These are phyloP conservation scores for Ensete glaucum DNA, from an alignment of 176 grass and related monocot species.

Conservation along the genomic window DNA sequence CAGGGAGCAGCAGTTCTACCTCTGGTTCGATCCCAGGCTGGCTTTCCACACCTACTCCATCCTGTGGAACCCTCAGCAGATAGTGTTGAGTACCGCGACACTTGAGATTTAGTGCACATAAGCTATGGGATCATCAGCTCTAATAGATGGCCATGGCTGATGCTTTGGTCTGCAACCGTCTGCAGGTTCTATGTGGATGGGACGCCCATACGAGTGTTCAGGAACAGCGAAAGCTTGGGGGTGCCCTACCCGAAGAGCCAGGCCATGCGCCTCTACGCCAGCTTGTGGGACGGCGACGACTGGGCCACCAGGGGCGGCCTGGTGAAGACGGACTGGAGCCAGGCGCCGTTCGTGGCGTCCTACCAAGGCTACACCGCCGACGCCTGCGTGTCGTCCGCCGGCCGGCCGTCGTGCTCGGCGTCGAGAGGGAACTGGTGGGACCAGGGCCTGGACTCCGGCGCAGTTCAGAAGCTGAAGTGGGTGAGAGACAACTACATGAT, in stretches of 20 bases:
- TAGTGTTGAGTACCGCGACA: not conserved
- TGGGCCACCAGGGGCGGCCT: conserved; percentile 8
- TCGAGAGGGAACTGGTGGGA: conserved; percentile 25
- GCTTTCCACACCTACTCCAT: conserved; percentile 15
- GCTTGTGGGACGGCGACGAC: conserved; percentile 16
- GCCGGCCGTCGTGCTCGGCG: not conserved
- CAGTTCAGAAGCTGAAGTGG: conserved; percentile 20
- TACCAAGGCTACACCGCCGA: not conserved
- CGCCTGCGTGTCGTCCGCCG: conserved; percentile 6
- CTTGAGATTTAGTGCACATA: no score
- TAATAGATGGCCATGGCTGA: no score
- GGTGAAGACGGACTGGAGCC: conserved; percentile 8
- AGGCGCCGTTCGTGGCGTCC: conserved; percentile 3
- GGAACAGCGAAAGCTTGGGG: not conserved
- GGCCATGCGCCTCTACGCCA: conserved; percentile 9
- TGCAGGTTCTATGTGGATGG: conserved; percentile 12
- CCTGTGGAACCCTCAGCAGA: conserved; percentile 8
- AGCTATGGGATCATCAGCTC: no score
- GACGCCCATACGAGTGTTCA: conserved; percentile 5
- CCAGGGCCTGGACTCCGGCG: conserved; percentile 7
- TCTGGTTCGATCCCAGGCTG: conserved; percentile 12
- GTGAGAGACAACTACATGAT: conserved; percentile 31
- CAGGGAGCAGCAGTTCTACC: conserved; percentile 11
- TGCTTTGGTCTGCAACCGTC: no score
- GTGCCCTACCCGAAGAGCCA: conserved; percentile 6